These are phyloP conservation scores for Arthrobotrys megalospora DNA, from an alignment of 2,329 filamentous ascomycete species.

Conservation along the genomic window DNA sequence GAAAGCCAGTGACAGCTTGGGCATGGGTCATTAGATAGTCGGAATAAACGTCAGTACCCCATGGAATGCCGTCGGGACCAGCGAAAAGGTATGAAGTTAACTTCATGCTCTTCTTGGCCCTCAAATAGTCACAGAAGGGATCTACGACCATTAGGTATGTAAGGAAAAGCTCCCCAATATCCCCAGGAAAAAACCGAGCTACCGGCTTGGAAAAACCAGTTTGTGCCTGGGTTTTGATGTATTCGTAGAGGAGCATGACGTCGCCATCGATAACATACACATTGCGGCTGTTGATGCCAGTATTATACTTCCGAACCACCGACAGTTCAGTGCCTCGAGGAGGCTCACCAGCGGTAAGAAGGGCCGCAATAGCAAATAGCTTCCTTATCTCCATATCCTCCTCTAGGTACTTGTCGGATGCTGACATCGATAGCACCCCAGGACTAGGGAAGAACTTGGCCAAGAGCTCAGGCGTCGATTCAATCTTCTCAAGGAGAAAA, in stretches of 20 bases:
- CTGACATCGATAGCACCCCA: background rate
- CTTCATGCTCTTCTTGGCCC: background rate
- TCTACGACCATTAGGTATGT: slow-evolving; percentile 17
- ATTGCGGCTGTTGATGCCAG: background rate
- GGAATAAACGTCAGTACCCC: background rate
- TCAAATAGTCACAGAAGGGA: slow-evolving; percentile 5
- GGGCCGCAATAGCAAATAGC: slow-evolving; percentile 1
- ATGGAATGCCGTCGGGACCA: background rate
- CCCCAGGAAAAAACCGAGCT: background rate
- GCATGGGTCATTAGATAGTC: background rate
- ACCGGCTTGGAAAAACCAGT: background rate
- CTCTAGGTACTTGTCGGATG: background rate
- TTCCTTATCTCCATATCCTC: background rate
- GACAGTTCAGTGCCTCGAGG: slow-evolving; percentile 12
- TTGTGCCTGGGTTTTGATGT: slow-evolving; percentile 18
- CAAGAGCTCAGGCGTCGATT: background rate
- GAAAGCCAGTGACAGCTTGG: slow-evolving; percentile 4
- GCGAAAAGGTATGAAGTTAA: background rate
- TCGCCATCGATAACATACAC: slow-evolving; percentile 17
- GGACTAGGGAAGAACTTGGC: background rate
- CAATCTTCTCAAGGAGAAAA: background rate
- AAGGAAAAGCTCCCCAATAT: background rate
- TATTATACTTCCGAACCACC: slow-evolving; percentile 1
- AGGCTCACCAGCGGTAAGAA: slow-evolving; percentile 3
- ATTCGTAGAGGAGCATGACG: background rate